Evolutionary conservation across 2,329 filamentous ascomycete genomes (phyloP).

Genomic region (Xylaria sp.): DNA sequence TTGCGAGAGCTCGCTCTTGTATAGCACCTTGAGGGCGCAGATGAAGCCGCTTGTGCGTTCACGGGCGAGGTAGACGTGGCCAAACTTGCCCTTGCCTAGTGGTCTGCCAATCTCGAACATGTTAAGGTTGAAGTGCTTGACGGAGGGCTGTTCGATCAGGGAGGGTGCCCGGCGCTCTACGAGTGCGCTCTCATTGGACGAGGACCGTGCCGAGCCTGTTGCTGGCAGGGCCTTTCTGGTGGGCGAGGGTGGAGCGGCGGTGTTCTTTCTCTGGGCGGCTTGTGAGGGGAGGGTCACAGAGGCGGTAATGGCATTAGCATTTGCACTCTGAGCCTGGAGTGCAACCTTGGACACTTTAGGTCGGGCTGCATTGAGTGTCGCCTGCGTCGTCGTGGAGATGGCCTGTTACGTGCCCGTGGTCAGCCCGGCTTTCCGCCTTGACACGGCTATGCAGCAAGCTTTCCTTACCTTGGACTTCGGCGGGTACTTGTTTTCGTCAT

Average conservation of each 20-base stretch:
- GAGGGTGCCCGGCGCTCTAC: constrained; percentile 48
- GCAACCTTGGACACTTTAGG: constrained; percentile 83
- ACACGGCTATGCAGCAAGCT: constrained; percentile 10
- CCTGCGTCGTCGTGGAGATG: constrained; percentile 40
- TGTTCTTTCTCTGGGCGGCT: constrained; percentile 50
- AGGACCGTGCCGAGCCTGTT: constrained; percentile 30
- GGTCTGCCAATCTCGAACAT: constrained; percentile 93
- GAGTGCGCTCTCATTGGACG: constrained; percentile 44
- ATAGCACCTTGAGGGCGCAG: constrained; percentile 78
- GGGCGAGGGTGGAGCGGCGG: constrained; percentile 44
- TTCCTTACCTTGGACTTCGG: constrained; percentile 66
- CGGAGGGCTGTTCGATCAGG: constrained; percentile 51
- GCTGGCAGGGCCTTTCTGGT: constrained; percentile 44
- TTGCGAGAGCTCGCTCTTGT: constrained; percentile 76
- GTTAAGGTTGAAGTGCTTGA: constrained; percentile 73
- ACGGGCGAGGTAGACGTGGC: constrained; percentile 77
- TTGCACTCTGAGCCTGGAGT: constrained; percentile 70
- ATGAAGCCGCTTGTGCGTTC: constrained; percentile 76
- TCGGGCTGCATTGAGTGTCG: constrained; percentile 54
- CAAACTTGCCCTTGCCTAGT: constrained; percentile 82
- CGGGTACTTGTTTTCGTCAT: constrained; percentile 79
- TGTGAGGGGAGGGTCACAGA: constrained; percentile 65
- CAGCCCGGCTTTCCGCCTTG: constrained; percentile 31
- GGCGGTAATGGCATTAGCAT: constrained; percentile 54
- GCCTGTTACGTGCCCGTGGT: constrained; percentile 37